phyloP scores from a whole-genome alignment of 2,329 filamentous ascomycete genomes.

The Neofusicoccum ribis region DNA sequence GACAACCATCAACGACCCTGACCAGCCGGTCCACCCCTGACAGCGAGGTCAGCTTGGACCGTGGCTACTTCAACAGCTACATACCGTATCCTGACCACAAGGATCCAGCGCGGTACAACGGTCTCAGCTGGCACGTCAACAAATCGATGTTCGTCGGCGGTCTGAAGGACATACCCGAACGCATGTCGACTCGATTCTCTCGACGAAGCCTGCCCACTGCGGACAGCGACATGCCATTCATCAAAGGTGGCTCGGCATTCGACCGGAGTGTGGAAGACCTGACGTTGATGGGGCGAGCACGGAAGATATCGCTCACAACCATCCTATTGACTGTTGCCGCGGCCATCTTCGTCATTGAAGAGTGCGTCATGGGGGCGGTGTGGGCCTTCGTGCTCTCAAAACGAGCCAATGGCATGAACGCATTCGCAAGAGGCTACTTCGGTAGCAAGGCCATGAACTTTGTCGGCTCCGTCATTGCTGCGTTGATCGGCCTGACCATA shows the following conservation, averaged over 20 bases:
- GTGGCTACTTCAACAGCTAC: constrained; percentile 1
- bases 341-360: neutral
- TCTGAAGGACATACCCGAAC: neutral
- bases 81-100: neutral
- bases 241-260: constrained; percentile 1
- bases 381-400: constrained; percentile 9
- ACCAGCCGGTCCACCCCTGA: neutral
- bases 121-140: neutral
- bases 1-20: neutral
- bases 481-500: neutral
- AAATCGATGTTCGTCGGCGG: neutral
- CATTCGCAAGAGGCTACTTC: constrained; percentile 12
- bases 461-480: constrained; percentile 1
- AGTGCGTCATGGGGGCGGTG: constrained; percentile 12
- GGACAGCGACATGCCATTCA: neutral
- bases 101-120: neutral
- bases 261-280: constrained; percentile 1
- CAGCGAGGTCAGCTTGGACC: neutral
- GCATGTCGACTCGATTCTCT: neutral
- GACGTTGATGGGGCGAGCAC: neutral
- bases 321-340: neutral
- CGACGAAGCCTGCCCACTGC: neutral
- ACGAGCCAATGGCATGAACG: neutral
- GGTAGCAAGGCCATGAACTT: constrained; percentile 14
- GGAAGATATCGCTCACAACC: neutral